Evolutionary conservation across 1,284 basidiomycete species (phyloP).

Genomic region (Trichosporon sp.): DNA sequence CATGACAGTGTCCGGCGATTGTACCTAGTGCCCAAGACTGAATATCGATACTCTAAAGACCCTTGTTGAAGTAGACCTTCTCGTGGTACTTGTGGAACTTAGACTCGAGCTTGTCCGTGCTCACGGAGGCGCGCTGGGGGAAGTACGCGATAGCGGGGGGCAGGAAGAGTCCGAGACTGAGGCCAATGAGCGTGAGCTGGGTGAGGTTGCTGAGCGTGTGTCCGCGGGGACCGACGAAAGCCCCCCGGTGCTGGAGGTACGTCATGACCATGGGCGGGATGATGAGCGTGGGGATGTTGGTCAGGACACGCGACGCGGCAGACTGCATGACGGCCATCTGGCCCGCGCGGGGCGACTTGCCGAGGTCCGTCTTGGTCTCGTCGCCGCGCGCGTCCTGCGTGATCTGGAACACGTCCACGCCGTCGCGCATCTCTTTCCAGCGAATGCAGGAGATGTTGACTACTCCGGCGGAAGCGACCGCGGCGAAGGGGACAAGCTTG

Average conservation of each 20-base stretch:
- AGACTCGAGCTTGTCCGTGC: constrained; percentile 54
- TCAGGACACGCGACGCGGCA: constrained; percentile 60
- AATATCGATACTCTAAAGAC: constrained; percentile 46
- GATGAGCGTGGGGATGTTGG: constrained; percentile 62
- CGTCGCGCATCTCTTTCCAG: constrained; percentile 63
- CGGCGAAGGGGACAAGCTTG: constrained; percentile 61
- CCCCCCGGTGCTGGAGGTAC: constrained; percentile 54
- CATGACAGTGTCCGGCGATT: not conserved
- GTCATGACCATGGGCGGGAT: constrained; percentile 61
- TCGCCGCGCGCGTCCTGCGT: constrained; percentile 36
- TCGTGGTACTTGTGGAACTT: constrained; percentile 51
- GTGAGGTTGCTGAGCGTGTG: constrained; percentile 45
- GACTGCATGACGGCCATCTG: constrained; percentile 60
- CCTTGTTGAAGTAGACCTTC: constrained; percentile 61
- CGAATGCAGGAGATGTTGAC: constrained; percentile 62
- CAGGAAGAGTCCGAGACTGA: constrained; percentile 60
- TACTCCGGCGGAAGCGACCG: constrained; percentile 60
- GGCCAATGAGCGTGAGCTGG: constrained; percentile 58
- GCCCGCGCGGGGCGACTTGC: constrained; percentile 59
- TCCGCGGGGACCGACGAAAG: constrained; percentile 56
- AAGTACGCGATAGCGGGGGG: constrained; percentile 63
- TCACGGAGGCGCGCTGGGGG: constrained; percentile 58
- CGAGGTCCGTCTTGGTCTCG: constrained; percentile 54
- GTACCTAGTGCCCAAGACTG: not conserved
- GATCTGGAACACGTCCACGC: constrained; percentile 58